Evolutionary conservation across 2,329 filamentous ascomycete species (phyloP), one percentile per base, ranked within the genome.

Genomic region (Talaromyces amestolkiae): DNA sequence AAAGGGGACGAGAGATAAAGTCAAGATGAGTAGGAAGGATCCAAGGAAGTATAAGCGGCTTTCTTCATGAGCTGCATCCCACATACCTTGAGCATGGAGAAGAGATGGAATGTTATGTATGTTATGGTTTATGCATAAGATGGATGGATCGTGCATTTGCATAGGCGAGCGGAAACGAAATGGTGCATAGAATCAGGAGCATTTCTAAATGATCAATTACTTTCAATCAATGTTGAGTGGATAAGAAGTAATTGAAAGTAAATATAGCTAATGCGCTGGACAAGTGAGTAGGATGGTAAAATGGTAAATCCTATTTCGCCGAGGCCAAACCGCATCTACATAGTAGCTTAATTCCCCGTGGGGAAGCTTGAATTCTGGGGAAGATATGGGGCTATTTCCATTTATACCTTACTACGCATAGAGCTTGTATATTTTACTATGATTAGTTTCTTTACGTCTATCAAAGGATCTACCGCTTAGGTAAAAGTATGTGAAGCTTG

Each of bases 1-100:
- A 1, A 92, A 90, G 75, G 91, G 91, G 1, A 93, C 91, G n/a
- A 82, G 91, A 67, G 90, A 93, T 73, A 86, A 83, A 76, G 79
- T 78, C 37, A 79, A 84, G 72, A 93, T 93, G 91, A 91, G 87
- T 71, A 83, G 88, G 66, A 92, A 92, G 78, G 81, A 81, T 81
- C 60, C 64, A 35, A 62, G 64, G 17, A 66, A 66, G 53, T 66
- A 66, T 62, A 66, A 66, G 11, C 53, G 64, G 9, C 15, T 49
- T 31, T 63, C 27, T 7, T 56, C 13, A 6, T 33, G 31, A 51
- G 5, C 31, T 19, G 33, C 22, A n/a, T 39, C 3, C 8, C 10
- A 19, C 22, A n/a, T 39, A 41, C 35, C 3, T 39, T 58, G 33
- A 37, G 10, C 11, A 11, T 53, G 3, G 9, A 22, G 9, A 6